Evolutionary conservation across 106 monocot genomes (phyloP), one percentile per base, ranked within the genome.

Genomic region (Apostasia ramifera): DNA sequence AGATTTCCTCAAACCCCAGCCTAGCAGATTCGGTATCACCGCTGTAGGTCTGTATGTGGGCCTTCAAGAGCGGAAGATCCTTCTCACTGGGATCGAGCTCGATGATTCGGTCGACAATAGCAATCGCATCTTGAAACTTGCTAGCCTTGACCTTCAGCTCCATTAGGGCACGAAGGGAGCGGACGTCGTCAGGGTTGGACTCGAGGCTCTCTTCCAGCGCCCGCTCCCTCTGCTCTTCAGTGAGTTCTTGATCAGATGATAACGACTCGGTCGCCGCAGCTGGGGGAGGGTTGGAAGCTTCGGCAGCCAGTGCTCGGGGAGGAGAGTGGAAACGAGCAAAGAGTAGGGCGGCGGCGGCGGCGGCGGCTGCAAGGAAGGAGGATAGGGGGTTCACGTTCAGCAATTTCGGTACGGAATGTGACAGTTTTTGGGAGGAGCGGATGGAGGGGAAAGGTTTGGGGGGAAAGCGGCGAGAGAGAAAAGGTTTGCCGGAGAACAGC

Each of bases 11-110:
- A 67, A 94, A 94, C 2, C 81, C 77, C 12, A 5, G 44, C 57
- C 56, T 83, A 3, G 93, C 89, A 12, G 75, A n/a, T 15, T 75
- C 82, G 3, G 57, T 6, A 43, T 84, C 79, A 10, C 89, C 89
- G 1, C 41, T 73, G 67, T 86, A 78, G 65, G 41, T 70, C 66
- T 76, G 81, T 54, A 94, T 70, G 69, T 86, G 93, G 49, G 81
- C 75, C 53, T 78, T 86, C 5, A 94, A 73, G 43, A 94, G 62
- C 12, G 61, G 79, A 53, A 89, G 78, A 47, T 94, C 93, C 42
- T 66, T 63, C 7, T 89, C 82, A 1, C 41, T 68, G 3, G 89
- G 89, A 4, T 90, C 73, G 15, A 84, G 77, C 26, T 1, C 43
- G 58, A 89, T 80, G 40, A 94, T 67, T 11, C 81, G 71, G 57